phyloP scores from a whole-genome alignment of 225 moss, liverwort and hornwort genomes.

The Lunularia cruciata region DNA sequence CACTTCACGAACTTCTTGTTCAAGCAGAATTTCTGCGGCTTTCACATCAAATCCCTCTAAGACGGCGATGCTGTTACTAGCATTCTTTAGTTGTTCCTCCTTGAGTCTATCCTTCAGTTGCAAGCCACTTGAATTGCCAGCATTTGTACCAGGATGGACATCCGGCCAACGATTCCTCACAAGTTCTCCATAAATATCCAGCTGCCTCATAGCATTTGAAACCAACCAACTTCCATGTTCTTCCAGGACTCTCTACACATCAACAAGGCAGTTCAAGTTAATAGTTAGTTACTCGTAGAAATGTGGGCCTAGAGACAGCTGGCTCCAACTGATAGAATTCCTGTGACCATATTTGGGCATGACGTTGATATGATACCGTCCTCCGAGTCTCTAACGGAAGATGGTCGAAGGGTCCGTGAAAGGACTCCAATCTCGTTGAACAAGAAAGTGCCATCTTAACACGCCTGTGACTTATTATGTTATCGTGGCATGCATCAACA shows the following conservation, averaged over 20 bases:
- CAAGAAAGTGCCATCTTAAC: too few relatives aligned
- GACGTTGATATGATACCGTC: too few relatives aligned
- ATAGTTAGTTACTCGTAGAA: too few relatives aligned
- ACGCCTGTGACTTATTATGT: too few relatives aligned
- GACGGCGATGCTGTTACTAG: slow-evolving; percentile 52
- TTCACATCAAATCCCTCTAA: slow-evolving; percentile 72
- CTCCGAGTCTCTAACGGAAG: neutral
- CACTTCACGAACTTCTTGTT: slow-evolving; percentile 95
- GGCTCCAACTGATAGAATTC: too few relatives aligned
- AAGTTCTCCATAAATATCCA: slow-evolving; percentile 69
- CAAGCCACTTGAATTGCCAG: slow-evolving; percentile 35
- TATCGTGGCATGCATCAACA: too few relatives aligned
- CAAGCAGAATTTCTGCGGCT: slow-evolving; percentile 72
- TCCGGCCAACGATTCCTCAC: slow-evolving; percentile 86
- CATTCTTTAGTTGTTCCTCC: slow-evolving; percentile 29
- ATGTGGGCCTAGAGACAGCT: too few relatives aligned
- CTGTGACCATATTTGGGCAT: too few relatives aligned
- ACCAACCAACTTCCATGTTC: slow-evolving; percentile 85
- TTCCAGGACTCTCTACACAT: slow-evolving; percentile 64
- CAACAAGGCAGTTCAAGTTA: neutral
- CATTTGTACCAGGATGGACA: slow-evolving; percentile 32
- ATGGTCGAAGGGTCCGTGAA: neutral
- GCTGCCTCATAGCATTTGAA: slow-evolving; percentile 70
- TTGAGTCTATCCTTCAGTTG: slow-evolving; percentile 47
- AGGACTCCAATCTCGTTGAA: too few relatives aligned